Conservation (phyloP, 2,329 filamentous ascomycete genomes). For the Hypoxylon sp. region DNA sequence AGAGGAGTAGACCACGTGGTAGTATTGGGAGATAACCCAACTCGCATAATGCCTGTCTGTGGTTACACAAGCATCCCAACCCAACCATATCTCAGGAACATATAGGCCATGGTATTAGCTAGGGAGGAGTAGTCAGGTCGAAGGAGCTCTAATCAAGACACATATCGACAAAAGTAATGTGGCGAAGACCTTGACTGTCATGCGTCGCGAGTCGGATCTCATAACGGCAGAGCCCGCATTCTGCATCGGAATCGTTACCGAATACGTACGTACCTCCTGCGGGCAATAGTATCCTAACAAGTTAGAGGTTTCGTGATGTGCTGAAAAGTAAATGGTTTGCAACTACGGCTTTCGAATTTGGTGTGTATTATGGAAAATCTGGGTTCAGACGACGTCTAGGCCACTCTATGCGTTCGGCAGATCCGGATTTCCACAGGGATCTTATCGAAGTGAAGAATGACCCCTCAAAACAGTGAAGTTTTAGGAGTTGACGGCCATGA, state of each 20-base stretch:
- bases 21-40: neutral
- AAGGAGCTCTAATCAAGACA: neutral
- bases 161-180: neutral
- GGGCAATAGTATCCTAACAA: neutral
- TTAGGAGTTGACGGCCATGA: neutral
- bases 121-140: neutral
- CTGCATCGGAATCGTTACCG: neutral
- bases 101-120: constrained; percentile 4
- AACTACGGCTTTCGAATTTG: neutral
- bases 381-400: neutral
- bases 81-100: neutral
- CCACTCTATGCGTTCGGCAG: neutral
- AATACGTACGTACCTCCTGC: neutral
- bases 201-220: constrained; percentile 17
- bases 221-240: neutral
- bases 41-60: neutral
- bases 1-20: neutral
- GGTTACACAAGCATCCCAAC: neutral
- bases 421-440: neutral
- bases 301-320: neutral
- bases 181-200: constrained; percentile 18
- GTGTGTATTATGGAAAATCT: constrained; percentile 1
- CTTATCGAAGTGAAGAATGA: neutral
- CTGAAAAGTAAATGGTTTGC: constrained; percentile 7
- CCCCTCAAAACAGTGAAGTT: neutral